These are phyloP conservation scores for Priceomyces medius DNA, from an alignment of 805 yeast species.

Conservation along the genomic window DNA sequence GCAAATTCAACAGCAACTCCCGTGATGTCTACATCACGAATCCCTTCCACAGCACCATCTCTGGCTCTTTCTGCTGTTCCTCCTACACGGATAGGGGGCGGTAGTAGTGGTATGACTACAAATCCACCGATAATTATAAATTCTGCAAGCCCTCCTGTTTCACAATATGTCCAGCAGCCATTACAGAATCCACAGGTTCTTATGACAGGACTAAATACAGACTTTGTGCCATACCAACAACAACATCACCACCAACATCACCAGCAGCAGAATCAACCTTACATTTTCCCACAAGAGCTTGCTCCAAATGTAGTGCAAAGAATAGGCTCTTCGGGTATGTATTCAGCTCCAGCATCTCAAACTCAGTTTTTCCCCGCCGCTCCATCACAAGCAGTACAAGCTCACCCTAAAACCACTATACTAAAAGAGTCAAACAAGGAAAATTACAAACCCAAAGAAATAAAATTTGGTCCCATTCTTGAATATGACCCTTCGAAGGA, in stretches of 20 bases:
- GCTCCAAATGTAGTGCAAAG: neutral
- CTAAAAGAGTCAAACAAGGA: conserved; percentile 18
- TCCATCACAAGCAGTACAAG: neutral
- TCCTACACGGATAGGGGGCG: neutral
- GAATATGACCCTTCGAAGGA: conserved; percentile 41
- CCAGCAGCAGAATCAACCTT: neutral
- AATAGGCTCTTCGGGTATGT: neutral
- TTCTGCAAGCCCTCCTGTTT: neutral
- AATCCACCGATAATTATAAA: neutral
- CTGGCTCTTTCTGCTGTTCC: neutral
- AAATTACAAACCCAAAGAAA: conserved; percentile 22
- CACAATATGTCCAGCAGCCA: neutral
- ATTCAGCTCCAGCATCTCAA: conserved; percentile 9
- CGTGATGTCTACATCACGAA: neutral
- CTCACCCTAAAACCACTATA: neutral
- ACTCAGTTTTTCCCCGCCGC: conserved; percentile 2
- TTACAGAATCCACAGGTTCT: conserved; percentile 1
- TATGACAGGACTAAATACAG: neutral
- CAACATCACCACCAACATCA: neutral
- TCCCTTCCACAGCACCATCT: neutral
- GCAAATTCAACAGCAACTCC: neutral
- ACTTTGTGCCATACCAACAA: neutral
- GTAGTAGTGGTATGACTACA: too few species aligned
- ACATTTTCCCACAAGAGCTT: neutral
- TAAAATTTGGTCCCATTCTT: conserved; percentile 40